phyloP scores from a whole-genome alignment of 2,329 filamentous ascomycete species.

The Cladophialophora chaetospira region DNA sequence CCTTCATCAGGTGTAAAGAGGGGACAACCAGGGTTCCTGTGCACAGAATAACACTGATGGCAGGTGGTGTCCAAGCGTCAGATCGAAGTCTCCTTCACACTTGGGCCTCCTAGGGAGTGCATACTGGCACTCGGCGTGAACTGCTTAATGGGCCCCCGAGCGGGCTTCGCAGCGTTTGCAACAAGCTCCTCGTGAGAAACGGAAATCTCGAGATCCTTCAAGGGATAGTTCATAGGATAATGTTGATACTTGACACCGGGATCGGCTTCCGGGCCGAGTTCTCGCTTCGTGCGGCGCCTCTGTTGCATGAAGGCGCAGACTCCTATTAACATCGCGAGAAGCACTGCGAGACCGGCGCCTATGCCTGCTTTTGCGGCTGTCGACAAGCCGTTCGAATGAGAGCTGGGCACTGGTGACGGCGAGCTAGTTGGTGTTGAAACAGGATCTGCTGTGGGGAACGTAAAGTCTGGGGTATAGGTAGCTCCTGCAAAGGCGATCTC shows the following conservation, averaged over 20 bases:
- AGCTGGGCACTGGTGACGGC: not conserved
- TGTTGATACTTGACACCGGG: not conserved
- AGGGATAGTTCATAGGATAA: not conserved
- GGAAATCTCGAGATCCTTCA: constrained; percentile 6
- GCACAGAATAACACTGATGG: too few species aligned
- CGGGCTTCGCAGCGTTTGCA: constrained; percentile 4
- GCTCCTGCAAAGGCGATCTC: constrained; percentile 16
- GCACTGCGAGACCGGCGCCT: not conserved
- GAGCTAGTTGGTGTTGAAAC: not conserved
- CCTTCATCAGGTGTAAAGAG: too few species aligned
- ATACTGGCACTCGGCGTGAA: constrained; percentile 2
- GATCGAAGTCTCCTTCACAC: not conserved
- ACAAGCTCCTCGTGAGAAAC: constrained; percentile 7
- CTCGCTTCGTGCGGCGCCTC: not conserved
- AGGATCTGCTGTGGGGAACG: constrained; percentile 6
- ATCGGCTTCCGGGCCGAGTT: not conserved
- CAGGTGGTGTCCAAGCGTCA: too few species aligned
- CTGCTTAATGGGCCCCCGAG: constrained; percentile 1
- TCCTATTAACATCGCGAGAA: not conserved
- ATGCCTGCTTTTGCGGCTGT: constrained; percentile 10
- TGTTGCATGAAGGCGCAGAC: not conserved
- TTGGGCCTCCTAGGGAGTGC: not conserved
- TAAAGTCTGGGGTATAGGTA: constrained; percentile 1
- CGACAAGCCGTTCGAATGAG: constrained; percentile 5
- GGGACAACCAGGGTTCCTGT: too few species aligned